Conservation (phyloP, 2,329 filamentous ascomycete species). For the Arthrinium phaeospermum region DNA sequence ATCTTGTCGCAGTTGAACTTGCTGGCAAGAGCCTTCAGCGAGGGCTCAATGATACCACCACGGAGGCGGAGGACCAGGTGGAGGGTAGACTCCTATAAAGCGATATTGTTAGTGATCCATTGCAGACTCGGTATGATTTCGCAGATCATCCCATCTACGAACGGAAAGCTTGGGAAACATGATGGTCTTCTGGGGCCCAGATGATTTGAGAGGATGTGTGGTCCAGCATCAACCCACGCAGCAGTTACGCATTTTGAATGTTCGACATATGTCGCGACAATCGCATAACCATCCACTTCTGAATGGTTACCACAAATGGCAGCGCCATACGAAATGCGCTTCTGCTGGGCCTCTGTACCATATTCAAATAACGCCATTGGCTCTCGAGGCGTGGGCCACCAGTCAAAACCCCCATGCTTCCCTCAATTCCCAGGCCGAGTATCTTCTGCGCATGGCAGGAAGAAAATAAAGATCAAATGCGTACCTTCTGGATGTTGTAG, state of each 20-base stretch:
- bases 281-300: not conserved
- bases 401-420: not conserved
- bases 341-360: not conserved
- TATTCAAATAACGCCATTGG: not conserved
- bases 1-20: conserved; percentile 99
- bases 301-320: not conserved
- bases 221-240: not conserved
- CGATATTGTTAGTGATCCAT: conserved; percentile 20
- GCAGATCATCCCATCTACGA: not conserved
- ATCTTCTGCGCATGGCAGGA: not conserved
- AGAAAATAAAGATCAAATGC: conserved; percentile 37
- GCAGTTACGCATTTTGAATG: not conserved
- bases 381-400: not conserved
- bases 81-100: conserved; percentile 86
- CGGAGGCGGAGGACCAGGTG: conserved; percentile 98
- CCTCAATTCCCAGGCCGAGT: not conserved
- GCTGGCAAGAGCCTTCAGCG: conserved; percentile 95
- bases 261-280: not conserved
- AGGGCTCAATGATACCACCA: conserved; percentile 99
- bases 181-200: not conserved
- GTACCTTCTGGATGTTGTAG: conserved; percentile 99
- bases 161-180: not conserved
- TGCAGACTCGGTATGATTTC: not conserved
- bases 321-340: not conserved
- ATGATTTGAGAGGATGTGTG: not conserved